Conservation (phyloP, 2,329 filamentous ascomycete genomes). For the Ceratocystis papillata region DNA sequence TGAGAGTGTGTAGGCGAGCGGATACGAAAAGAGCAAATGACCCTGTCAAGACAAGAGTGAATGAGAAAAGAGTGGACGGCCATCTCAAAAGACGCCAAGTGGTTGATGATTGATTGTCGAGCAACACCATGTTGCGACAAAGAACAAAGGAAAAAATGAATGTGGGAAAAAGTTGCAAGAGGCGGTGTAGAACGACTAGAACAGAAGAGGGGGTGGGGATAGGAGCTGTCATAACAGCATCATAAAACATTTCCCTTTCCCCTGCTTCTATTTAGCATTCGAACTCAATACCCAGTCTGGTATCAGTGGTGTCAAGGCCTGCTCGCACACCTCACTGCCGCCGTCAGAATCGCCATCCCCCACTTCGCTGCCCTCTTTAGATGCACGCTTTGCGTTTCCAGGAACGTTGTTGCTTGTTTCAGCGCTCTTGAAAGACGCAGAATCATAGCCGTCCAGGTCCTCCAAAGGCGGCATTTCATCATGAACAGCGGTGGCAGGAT, state of each 20-base stretch:
- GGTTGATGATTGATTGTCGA: background rate
- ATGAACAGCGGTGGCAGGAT: constrained; percentile 17
- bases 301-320: constrained; percentile 48
- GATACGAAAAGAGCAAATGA: background rate
- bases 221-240: constrained; percentile 14
- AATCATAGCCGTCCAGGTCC: constrained; percentile 10
- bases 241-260: constrained; percentile 5
- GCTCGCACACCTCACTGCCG: constrained; percentile 30
- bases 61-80: constrained; percentile 17
- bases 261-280: constrained; percentile 35
- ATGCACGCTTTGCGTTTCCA: constrained; percentile 24
- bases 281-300: constrained; percentile 50
- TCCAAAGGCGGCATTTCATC: background rate
- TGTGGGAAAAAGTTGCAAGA: background rate
- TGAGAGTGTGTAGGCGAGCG: background rate
- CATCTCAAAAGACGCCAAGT: constrained; percentile 20
- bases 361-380: constrained; percentile 26
- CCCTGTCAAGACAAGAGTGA: background rate
- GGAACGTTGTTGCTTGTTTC: constrained; percentile 25
- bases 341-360: constrained; percentile 13
- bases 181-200: background rate
- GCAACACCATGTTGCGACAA: background rate
- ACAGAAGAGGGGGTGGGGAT: background rate
- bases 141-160: constrained; percentile 10
- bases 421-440: constrained; percentile 15